Percentiles rank a stretch among this genome's conserved stretches.
These are phyloP conservation scores for Suillus luteus DNA, from an alignment of 768 basidiomycete genomes.

Conservation along the genomic window DNA sequence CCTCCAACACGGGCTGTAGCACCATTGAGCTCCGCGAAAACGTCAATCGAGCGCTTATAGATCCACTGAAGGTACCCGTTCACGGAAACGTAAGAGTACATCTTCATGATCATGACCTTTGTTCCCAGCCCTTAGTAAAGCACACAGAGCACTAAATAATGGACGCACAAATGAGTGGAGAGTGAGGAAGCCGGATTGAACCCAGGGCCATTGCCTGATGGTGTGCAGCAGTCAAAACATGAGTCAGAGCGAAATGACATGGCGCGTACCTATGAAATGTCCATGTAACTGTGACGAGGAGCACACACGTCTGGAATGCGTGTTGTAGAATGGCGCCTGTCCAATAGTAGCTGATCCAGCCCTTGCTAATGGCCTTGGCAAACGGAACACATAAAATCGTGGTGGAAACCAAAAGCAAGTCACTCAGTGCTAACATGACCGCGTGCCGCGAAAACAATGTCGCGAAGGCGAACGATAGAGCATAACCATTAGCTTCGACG, in stretches of 20 bases:
- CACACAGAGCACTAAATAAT: constrained; percentile 11
- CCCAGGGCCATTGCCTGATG: constrained; percentile 92
- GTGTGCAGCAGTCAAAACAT: constrained; percentile 3
- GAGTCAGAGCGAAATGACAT: neutral
- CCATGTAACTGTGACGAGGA: constrained; percentile 82
- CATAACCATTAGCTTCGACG: constrained; percentile 75
- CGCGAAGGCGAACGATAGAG: constrained; percentile 80
- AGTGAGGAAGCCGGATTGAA: constrained; percentile 89
- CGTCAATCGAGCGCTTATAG: constrained; percentile 45
- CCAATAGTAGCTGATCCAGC: constrained; percentile 84
- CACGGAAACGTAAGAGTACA: constrained; percentile 90
- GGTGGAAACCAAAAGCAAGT: constrained; percentile 75
- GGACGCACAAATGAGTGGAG: constrained; percentile 73
- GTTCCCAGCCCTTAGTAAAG: neutral
- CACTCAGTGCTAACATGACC: constrained; percentile 78
- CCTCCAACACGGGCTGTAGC: constrained; percentile 56
- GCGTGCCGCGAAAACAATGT: constrained; percentile 87
- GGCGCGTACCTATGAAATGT: constrained; percentile 75
- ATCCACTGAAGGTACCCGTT: constrained; percentile 80
- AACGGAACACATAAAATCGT: constrained; percentile 84
- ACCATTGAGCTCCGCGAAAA: constrained; percentile 47
- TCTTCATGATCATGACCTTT: constrained; percentile 89
- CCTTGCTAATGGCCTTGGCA: constrained; percentile 70
- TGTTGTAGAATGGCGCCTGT: constrained; percentile 81
- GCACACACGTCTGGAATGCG: constrained; percentile 67